Conservation (phyloP, 345 rosid genomes). For the Populus ilicifolia region DNA sequence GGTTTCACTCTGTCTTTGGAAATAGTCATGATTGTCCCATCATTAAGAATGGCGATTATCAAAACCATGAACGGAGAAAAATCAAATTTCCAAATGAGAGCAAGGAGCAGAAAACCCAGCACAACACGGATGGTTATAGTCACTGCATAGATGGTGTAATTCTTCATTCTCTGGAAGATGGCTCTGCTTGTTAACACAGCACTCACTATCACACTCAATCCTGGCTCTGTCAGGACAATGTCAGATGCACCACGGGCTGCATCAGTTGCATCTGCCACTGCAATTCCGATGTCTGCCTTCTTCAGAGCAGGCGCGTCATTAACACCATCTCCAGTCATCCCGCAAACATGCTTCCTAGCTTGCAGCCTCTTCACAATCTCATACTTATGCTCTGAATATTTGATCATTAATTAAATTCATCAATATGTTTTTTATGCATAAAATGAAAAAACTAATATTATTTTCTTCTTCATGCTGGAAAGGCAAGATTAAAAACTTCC, state of each 20-base stretch:
- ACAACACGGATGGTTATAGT: constrained; percentile 89
- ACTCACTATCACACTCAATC: constrained; percentile 87
- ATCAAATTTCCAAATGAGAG: constrained; percentile 90
- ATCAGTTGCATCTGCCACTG: constrained; percentile 96
- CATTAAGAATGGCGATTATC: constrained; percentile 81
- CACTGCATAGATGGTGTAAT: constrained; percentile 95
- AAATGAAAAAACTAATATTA: background rate
- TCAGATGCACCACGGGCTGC: constrained; percentile 93
- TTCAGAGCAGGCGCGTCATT: constrained; percentile 96
- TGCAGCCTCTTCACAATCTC: constrained; percentile 91
- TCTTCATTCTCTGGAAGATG: constrained; percentile 95
- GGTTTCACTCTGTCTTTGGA: constrained; percentile 83
- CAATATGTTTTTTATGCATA: background rate
- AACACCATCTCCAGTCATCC: constrained; percentile 98
- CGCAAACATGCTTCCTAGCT: constrained; percentile 82
- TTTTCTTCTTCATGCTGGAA: background rate
- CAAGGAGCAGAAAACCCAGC: constrained; percentile 75
- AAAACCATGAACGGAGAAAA: constrained; percentile 97
- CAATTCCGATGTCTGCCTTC: constrained; percentile 94
- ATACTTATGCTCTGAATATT: constrained; percentile 71
- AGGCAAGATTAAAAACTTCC: background rate
- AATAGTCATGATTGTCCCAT: constrained; percentile 84
- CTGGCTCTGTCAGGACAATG: constrained; percentile 90
- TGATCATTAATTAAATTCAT: constrained; percentile 13
- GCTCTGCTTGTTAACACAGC: constrained; percentile 94